A percentile compares a stretch with the other conserved stretches of the same genome.
phyloP scores from a whole-genome alignment of 2,329 filamentous ascomycete species.

The Leptographium radiaticola region DNA sequence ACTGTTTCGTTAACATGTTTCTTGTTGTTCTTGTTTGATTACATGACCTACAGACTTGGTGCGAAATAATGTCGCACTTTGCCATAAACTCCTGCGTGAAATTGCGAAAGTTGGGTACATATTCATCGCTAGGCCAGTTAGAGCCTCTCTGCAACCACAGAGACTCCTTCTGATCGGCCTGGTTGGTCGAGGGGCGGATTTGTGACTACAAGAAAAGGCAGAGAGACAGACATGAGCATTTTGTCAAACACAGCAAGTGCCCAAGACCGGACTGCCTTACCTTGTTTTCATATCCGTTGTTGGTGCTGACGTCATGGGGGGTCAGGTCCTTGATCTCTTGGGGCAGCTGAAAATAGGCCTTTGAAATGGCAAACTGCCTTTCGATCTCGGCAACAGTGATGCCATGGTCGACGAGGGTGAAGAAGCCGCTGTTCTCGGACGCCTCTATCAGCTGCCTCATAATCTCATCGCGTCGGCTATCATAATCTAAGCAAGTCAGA shows the following conservation, averaged over 20 bases:
- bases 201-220: conserved; percentile 21
- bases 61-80: conserved; percentile 35
- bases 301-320: conserved; percentile 33
- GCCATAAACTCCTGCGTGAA: conserved; percentile 39
- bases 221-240: too few species aligned
- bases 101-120: conserved; percentile 32
- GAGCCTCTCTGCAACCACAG: conserved; percentile 48
- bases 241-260: too few species aligned
- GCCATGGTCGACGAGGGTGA: conserved; percentile 38
- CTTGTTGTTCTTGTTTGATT: too few species aligned
- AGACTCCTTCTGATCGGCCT: conserved; percentile 45
- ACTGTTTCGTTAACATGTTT: conserved; percentile 19
- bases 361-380: conserved; percentile 19
- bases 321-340: too few species aligned
- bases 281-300: too few species aligned
- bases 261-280: too few species aligned
- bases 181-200: conserved; percentile 44
- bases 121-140: conserved; percentile 34
- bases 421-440: conserved; percentile 46
- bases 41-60: conserved; percentile 24
- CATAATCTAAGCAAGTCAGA: too few species aligned
- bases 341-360: conserved; percentile 39
- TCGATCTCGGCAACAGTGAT: conserved; percentile 29
- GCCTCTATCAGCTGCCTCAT: conserved; percentile 36
- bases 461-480: conserved; percentile 38